Evolutionary conservation across 2,329 filamentous ascomycete species (phyloP).

Genomic region (Pseudogymnoascus sp.): DNA sequence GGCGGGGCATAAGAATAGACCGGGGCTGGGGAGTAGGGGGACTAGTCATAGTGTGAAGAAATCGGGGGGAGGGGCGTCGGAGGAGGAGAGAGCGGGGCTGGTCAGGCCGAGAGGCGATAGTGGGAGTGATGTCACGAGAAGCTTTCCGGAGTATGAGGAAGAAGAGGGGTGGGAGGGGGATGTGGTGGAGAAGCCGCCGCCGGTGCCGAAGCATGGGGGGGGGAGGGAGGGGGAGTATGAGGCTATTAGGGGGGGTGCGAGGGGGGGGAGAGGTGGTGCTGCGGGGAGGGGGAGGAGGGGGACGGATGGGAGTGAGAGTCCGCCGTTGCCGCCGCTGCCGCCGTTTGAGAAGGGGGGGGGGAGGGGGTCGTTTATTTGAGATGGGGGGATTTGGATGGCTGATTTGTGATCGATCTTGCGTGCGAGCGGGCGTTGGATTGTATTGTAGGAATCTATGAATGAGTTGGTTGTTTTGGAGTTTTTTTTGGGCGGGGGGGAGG

Average conservation of each 20-base stretch:
- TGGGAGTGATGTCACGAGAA: conserved; percentile 17
- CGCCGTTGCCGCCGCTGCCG: conserved; percentile 10
- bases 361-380: conserved; percentile 8
- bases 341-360: conserved; percentile 11
- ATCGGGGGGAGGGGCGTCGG: conserved; percentile 50
- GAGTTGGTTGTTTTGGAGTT: not conserved
- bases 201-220: not conserved
- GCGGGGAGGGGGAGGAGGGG: conserved; percentile 16
- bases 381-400: not conserved
- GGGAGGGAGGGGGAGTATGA: not conserved
- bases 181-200: not conserved
- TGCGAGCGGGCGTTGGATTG: conserved; percentile 1
- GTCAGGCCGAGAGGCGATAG: conserved; percentile 59
- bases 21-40: conserved; percentile 32
- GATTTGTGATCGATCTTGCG: not conserved
- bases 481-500: not conserved
- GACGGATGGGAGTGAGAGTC: conserved; percentile 8
- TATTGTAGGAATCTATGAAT: not conserved
- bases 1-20: conserved; percentile 25
- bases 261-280: conserved; percentile 13
- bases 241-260: not conserved
- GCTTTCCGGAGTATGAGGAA: conserved; percentile 12
- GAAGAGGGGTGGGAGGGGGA: conserved; percentile 9
- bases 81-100: conserved; percentile 75
- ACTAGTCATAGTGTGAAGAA: conserved; percentile 28